Conservation (phyloP, 495 filamentous ascomycete genomes). For the Aspergillus leporis region DNA sequence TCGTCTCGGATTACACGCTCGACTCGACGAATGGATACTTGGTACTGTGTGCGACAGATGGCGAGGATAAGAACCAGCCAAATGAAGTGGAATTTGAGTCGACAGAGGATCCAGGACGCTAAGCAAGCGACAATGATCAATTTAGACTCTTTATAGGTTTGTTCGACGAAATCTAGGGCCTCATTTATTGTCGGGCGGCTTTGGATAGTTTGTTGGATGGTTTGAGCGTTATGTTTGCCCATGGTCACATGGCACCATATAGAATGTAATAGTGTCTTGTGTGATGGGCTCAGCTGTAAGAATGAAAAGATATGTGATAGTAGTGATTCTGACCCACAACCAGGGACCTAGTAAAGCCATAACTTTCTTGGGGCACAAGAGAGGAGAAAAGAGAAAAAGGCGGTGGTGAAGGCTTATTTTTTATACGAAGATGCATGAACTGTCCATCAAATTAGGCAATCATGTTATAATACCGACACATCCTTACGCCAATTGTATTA, state of each 20-base stretch:
- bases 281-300: background rate
- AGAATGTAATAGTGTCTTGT: background rate
- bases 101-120: slow-evolving; percentile 12
- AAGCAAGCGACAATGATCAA: slow-evolving; percentile 17
- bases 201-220: background rate
- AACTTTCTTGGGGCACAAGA: background rate
- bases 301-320: background rate
- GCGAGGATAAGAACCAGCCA: slow-evolving; percentile 17
- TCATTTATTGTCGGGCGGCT: background rate
- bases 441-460: slow-evolving; percentile 4
- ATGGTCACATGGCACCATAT: slow-evolving; percentile 2
- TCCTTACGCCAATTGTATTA: background rate
- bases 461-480: background rate
- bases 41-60: slow-evolving; percentile 14
- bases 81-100: slow-evolving; percentile 12
- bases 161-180: slow-evolving; percentile 3
- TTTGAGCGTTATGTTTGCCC: slow-evolving; percentile 5
- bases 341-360: background rate
- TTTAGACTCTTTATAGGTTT: slow-evolving; percentile 18
- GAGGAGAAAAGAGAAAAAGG: background rate
- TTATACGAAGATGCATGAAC: background rate
- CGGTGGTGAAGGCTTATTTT: background rate
- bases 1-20: slow-evolving; percentile 17
- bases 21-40: slow-evolving; percentile 12
- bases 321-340: background rate